Percentiles rank a stretch among this genome's conserved stretches.
Evolutionary conservation across 2,329 filamentous ascomycete species (phyloP).

Genomic region (Sclerotinia nivalis): DNA sequence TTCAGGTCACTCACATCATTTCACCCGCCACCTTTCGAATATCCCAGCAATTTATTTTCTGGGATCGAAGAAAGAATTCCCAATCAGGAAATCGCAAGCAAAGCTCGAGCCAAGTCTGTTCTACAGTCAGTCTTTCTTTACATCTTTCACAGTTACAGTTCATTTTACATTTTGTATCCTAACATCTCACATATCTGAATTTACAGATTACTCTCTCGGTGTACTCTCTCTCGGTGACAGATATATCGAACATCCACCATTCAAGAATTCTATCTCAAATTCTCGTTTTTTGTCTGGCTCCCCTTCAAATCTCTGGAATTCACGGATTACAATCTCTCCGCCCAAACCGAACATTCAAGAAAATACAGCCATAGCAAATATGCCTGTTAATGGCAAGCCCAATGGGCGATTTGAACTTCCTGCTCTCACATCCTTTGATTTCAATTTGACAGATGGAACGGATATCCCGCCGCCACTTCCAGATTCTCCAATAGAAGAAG

Average conservation of each 20-base stretch:
- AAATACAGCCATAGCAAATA: constrained; percentile 18
- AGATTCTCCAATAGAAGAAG: constrained; percentile 40
- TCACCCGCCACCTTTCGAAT: constrained; percentile 18
- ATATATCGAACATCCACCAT: neutral
- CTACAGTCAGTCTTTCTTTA: neutral
- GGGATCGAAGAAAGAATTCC: neutral
- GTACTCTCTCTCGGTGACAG: neutral
- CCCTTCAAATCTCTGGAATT: neutral
- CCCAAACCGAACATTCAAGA: neutral
- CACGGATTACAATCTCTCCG: neutral
- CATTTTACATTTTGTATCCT: neutral
- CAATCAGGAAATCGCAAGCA: constrained; percentile 20
- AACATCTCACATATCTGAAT: neutral
- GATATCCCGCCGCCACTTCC: constrained; percentile 42
- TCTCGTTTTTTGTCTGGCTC: neutral
- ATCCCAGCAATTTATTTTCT: neutral
- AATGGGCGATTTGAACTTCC: constrained; percentile 41
- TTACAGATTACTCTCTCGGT: neutral
- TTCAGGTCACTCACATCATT: neutral
- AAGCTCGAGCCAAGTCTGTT: constrained; percentile 21
- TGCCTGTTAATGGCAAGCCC: constrained; percentile 37
- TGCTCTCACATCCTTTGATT: constrained; percentile 39
- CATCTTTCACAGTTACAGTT: neutral
- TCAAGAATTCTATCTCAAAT: neutral
- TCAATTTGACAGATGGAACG: constrained; percentile 42